Evolutionary conservation across 2,329 filamentous ascomycete genomes (phyloP), one percentile per base, ranked within the genome.

Genomic region (Clathrospora elynae): DNA sequence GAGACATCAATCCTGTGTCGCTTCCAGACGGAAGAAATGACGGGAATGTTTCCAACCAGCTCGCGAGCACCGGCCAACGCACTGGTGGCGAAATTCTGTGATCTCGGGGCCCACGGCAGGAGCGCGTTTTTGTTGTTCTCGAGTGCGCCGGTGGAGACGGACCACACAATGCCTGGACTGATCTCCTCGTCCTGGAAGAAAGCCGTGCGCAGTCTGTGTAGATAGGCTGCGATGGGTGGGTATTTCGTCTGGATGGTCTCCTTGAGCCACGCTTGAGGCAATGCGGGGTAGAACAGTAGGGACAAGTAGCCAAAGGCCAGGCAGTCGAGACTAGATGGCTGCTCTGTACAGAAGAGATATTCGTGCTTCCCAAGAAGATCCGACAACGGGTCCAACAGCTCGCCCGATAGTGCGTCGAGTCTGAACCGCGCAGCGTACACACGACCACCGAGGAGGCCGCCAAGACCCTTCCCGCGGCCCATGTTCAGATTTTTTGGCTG

Each of bases 251-350:
- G 66, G 61, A 88, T 75, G 1, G 78, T 76, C 35, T 82, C 77
- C 44, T 74, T 73, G 4, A 87, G 70, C 84, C 84, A 88, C 12
- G 78, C 68, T 40, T 84, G 79, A 11, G 83, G 81, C 14, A 87
- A 64, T 6, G 78, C 70, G 1, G 84, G 79, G 16, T 79, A 75
- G 1, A 86, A 74, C 75, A 93, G 87, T 35, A 96, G 72, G 2
- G 83, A 79, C 23, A 97, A 74, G 66, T 95, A 95, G 8, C 85
- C 93, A 59, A 89, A 82, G 0, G 83, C 85, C 32, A 96, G 68
- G 64, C 88, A 96, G 68, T 96, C 91, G 16, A 95, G 71, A 40
- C 79, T 82, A 2, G 82, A 82, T 0, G 81, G 77, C n/a, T 72
- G 60, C 1, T 72, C 64, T 6, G 72, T 70, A 8, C 73, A 73